Conservation (phyloP, 2,329 filamentous ascomycete genomes). For the Septoria linicola region DNA sequence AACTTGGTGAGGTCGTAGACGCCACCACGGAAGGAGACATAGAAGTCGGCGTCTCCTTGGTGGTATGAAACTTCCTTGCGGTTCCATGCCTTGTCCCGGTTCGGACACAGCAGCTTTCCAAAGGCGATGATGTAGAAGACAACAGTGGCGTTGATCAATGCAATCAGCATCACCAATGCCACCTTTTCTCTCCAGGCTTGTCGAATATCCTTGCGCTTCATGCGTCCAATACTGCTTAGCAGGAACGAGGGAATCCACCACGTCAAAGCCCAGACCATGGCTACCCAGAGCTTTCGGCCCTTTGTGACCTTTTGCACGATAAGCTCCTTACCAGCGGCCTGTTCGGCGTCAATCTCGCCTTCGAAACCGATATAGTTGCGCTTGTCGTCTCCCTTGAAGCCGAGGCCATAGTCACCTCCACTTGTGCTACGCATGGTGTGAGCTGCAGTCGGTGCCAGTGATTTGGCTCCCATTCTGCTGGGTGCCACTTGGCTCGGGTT, state of each 20-base stretch:
- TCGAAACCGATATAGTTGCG: conserved; percentile 71
- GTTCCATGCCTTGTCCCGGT: conserved; percentile 87
- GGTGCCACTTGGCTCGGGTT: conserved; percentile 49
- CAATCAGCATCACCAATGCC: conserved; percentile 75
- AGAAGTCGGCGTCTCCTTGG: conserved; percentile 73
- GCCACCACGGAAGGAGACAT: conserved; percentile 78
- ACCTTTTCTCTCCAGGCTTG: conserved; percentile 98
- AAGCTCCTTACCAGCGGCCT: conserved; percentile 73
- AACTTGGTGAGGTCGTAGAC: conserved; percentile 94
- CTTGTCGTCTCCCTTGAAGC: conserved; percentile 76
- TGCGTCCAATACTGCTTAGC: conserved; percentile 79
- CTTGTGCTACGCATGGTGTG: conserved; percentile 52
- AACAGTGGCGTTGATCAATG: conserved; percentile 75
- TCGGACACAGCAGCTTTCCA: conserved; percentile 81
- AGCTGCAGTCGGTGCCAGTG: conserved; percentile 58
- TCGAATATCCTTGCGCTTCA: conserved; percentile 95
- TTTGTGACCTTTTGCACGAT: conserved; percentile 65
- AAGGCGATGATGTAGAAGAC: conserved; percentile 93
- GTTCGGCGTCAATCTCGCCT: conserved; percentile 71
- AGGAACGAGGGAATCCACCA: conserved; percentile 92
- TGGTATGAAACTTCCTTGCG: conserved; percentile 68
- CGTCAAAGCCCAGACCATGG: conserved; percentile 78
- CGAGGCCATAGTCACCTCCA: conserved; percentile 84
- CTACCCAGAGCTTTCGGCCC: conserved; percentile 74
- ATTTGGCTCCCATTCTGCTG: conserved; percentile 42